A percentile compares a stretch with the other conserved stretches of the same genome.
phyloP scores from a whole-genome alignment of 495 filamentous ascomycete genomes.

The Tetracladium marchalianum region DNA sequence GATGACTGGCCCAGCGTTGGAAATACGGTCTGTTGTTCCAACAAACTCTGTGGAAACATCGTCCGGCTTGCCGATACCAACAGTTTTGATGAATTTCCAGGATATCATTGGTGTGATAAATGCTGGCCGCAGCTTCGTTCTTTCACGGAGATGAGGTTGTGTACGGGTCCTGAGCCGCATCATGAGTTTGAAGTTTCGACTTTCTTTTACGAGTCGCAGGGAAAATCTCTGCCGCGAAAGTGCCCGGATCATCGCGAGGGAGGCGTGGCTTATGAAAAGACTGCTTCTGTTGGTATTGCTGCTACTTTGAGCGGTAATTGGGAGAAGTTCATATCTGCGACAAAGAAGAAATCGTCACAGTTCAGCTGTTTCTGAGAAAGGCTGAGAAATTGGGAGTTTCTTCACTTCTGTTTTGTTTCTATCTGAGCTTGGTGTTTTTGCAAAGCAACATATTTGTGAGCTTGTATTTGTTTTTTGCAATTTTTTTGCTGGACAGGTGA shows the following conservation, averaged over 20 bases:
- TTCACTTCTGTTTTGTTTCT: too few species aligned
- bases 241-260: slow-evolving; percentile 12
- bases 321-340: too few species aligned
- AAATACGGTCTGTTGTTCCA: slow-evolving; percentile 26
- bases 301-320: too few species aligned
- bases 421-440: too few species aligned
- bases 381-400: too few species aligned
- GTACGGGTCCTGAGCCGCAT: not conserved
- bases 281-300: too few species aligned
- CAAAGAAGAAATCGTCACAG: too few species aligned
- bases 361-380: too few species aligned
- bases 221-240: slow-evolving; percentile 2
- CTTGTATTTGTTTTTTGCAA: too few species aligned
- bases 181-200: slow-evolving; percentile 17
- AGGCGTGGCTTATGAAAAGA: not conserved
- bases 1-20: slow-evolving; percentile 17
- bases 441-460: too few species aligned
- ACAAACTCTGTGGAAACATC: slow-evolving; percentile 27
- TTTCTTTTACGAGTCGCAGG: slow-evolving; percentile 25
- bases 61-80: slow-evolving; percentile 10
- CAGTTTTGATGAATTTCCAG: slow-evolving; percentile 13
- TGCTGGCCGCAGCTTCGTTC: slow-evolving; percentile 24
- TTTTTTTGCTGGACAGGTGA: too few species aligned
- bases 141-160: slow-evolving; percentile 11
- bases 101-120: slow-evolving; percentile 21